phyloP scores from a whole-genome alignment of 805 yeast genomes.

The Kodamaea hsintzibuensis region DNA sequence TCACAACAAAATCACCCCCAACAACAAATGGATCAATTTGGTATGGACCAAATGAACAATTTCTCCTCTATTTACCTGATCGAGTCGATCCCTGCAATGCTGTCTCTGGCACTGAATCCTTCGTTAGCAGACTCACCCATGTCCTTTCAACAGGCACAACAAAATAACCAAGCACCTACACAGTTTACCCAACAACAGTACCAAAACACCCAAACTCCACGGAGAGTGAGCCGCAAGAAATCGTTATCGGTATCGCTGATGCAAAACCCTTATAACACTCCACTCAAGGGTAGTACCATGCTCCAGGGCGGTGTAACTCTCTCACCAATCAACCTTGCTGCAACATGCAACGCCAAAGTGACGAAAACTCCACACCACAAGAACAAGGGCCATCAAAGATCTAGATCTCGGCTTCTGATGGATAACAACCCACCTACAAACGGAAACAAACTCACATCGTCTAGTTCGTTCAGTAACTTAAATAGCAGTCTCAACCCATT shows the following conservation, averaged over 20 bases:
- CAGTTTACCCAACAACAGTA: constrained; percentile 8
- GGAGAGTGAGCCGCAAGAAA: constrained; percentile 33
- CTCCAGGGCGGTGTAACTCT: constrained; percentile 10
- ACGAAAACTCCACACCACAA: constrained; percentile 38
- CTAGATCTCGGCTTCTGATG: constrained; percentile 40
- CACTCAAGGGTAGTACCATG: constrained; percentile 25
- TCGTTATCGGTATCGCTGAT: constrained; percentile 34
- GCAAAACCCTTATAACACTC: constrained; percentile 28
- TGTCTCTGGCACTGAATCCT: constrained; percentile 37
- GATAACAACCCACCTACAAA: constrained; percentile 15
- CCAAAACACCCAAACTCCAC: constrained; percentile 30
- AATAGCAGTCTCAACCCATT: constrained; percentile 44
- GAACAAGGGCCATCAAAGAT: constrained; percentile 37
- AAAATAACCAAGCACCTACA: background rate
- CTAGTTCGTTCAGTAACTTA: constrained; percentile 9
- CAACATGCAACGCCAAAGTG: constrained; percentile 22
- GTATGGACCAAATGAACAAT: background rate
- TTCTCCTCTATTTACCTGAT: constrained; percentile 19
- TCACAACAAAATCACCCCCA: constrained; percentile 23
- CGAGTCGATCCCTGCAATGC: constrained; percentile 38
- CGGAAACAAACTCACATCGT: background rate
- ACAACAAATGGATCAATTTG: constrained; percentile 9
- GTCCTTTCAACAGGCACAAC: constrained; percentile 14
- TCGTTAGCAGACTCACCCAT: constrained; percentile 35
- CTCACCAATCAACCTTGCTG: constrained; percentile 25